Base-by-base conservation (phyloP, 2,329 filamentous ascomycete species). In the Arthrobotrys entomopaga region DNA sequence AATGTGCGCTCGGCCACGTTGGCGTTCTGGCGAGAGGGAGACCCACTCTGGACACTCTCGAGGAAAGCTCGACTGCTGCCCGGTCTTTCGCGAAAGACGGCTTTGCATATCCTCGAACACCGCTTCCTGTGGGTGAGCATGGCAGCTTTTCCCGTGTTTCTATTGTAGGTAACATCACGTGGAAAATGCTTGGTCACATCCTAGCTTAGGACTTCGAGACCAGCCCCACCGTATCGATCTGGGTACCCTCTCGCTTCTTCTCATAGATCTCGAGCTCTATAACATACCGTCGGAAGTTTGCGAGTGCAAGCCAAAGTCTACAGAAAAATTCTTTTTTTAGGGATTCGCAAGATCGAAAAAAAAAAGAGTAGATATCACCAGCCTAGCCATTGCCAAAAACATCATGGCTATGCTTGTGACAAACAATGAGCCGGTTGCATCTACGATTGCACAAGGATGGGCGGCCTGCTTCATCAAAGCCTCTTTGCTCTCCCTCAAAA, bases 121-220 rank as follows among this genome's bases (percentile, higher is more conserved):
- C 52, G 46, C 34, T 53, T 42, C 59, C 50, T 70, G 65, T 63
- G 64, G 16, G 61, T 57, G 54, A 71, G 58, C 59, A 57, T 40
- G 34, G n/a, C 29, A 34, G 29, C 29, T 34, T 34, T 34, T 57
- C 67, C 67, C 67, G 67, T 72, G 67, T 72, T 72, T 65, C 67
- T 72, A 72, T 72, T 72, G 67, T 72, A 56, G 48, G 69, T 56
- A 72, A 65, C 61, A 61, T 57, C 69, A 73, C 69, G 69, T 73
- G 69, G 48, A 48, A 40, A 48, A 56, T 42, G 15, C 46, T 63
- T 65, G 46, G 69, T 54, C 54, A 60, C 59, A 57, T 34, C n/a
- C 29, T 48, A 50, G 52, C n/a, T 63, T 57, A 48, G 56, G 38
- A 53, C 59, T 34, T 11, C 13, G 34, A 40, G 34, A 40, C 7